phyloP scores from a whole-genome alignment of 2,329 filamentous ascomycete species.

The Fusarium decemcellulare region DNA sequence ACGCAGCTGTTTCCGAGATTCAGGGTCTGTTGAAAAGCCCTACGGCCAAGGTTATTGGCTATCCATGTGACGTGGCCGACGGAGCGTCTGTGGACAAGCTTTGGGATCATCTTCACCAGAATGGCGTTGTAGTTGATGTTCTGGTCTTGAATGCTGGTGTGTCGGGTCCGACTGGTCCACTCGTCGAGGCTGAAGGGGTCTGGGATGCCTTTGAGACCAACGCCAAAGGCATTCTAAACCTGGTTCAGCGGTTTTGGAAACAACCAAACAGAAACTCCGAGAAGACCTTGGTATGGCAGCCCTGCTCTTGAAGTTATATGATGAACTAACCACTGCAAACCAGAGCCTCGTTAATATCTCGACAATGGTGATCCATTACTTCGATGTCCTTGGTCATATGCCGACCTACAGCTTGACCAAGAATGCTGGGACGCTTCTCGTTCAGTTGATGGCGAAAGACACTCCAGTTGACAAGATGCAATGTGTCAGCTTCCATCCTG shows the following conservation, averaged over 20 bases:
- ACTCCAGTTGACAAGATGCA: conserved; percentile 44
- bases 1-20: not conserved
- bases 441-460: conserved; percentile 58
- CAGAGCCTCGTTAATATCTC: conserved; percentile 10
- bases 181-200: conserved; percentile 24
- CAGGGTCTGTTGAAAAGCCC: not conserved
- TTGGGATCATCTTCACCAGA: conserved; percentile 45
- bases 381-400: not conserved
- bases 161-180: conserved; percentile 12
- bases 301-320: not conserved
- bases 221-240: conserved; percentile 28
- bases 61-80: conserved; percentile 14
- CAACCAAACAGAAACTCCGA: conserved; percentile 15
- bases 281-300: not conserved
- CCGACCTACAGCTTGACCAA: conserved; percentile 56
- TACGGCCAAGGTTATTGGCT: not conserved
- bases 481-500: conserved; percentile 41
- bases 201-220: conserved; percentile 35
- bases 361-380: not conserved
- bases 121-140: conserved; percentile 47
- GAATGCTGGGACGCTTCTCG: conserved; percentile 50
- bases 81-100: conserved; percentile 39
- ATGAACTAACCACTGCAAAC: not conserved
- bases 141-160: conserved; percentile 47
- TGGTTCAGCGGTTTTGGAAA: conserved; percentile 36